Conservation (phyloP, 2,329 filamentous ascomycete species). For the Cladophialophora immunda region DNA sequence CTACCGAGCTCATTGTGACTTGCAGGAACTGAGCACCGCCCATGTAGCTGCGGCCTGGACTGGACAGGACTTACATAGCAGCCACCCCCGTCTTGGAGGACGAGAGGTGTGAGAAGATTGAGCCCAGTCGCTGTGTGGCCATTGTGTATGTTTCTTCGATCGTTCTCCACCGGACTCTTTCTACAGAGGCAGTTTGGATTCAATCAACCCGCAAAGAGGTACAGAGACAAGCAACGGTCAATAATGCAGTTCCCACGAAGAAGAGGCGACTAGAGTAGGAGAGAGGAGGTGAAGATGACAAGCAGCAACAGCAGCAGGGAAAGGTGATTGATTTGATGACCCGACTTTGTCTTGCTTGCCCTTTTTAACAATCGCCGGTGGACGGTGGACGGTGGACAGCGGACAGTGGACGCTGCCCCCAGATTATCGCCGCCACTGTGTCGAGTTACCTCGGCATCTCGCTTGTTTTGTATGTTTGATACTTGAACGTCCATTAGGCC, state of each 20-base stretch:
- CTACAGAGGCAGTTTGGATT: constrained; percentile 4
- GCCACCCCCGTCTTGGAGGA: constrained; percentile 75
- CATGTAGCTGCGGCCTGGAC: background rate
- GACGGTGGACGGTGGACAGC: no score
- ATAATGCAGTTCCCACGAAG: no score
- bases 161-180: background rate
- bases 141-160: constrained; percentile 54
- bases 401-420: no score
- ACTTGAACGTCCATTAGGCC: background rate
- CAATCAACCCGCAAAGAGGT: no score
- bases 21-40: background rate
- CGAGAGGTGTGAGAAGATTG: constrained; percentile 85
- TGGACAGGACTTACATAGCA: constrained; percentile 71
- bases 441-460: constrained; percentile 25
- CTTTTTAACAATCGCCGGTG: background rate
- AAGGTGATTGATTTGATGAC: background rate
- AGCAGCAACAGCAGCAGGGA: constrained; percentile 2
- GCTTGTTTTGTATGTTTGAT: constrained; percentile 5
- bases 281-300: background rate
- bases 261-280: background rate
- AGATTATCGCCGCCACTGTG: constrained; percentile 16
- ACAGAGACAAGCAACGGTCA: no score
- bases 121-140: constrained; percentile 85
- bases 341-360: background rate
- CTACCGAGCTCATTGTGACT: background rate